A percentile compares a stretch with the other conserved stretches of the same genome.
These are phyloP conservation scores for Cladosporium halotolerans DNA, from an alignment of 2,329 filamentous ascomycete genomes.

Conservation along the genomic window DNA sequence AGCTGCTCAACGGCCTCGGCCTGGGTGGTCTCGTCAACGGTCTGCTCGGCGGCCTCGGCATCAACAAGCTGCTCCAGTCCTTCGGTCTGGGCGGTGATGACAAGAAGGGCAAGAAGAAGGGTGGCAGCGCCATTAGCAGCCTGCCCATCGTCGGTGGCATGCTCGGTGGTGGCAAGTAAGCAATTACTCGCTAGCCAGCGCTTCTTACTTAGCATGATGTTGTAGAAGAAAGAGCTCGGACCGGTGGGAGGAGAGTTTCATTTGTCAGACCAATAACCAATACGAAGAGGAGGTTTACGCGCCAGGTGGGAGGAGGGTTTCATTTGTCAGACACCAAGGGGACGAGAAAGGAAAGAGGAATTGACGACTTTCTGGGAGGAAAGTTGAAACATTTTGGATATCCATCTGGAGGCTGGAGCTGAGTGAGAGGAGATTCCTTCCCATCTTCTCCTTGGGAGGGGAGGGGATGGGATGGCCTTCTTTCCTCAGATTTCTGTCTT, in stretches of 20 bases:
- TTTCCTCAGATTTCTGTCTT: not conserved
- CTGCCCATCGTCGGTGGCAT: slow-evolving; percentile 44
- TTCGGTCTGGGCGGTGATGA: slow-evolving; percentile 57
- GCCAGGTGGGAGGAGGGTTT: slow-evolving; percentile 6
- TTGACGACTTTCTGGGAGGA: slow-evolving; percentile 1
- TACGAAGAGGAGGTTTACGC: no score
- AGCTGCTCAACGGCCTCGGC: slow-evolving; percentile 71
- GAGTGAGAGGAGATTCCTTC: not conserved
- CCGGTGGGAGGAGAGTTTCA: not conserved
- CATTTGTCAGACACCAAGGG: slow-evolving; percentile 3
- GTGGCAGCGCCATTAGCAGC: slow-evolving; percentile 28
- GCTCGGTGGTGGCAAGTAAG: slow-evolving; percentile 38
- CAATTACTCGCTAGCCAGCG: not conserved
- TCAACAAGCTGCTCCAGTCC: slow-evolving; percentile 67
- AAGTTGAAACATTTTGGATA: slow-evolving; percentile 1
- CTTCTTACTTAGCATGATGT: not conserved
- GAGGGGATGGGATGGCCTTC: not conserved
- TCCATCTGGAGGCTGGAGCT: not conserved
- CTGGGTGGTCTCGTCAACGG: slow-evolving; percentile 75
- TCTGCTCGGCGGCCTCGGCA: slow-evolving; percentile 67
- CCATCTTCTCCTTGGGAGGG: slow-evolving; percentile 7
- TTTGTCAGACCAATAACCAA: not conserved
- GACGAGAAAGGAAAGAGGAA: not conserved
- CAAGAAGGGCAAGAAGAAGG: slow-evolving; percentile 37
- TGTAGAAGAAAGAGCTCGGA: not conserved